These are phyloP conservation scores for Cladosporium sp. DNA, from an alignment of 2,329 filamentous ascomycete genomes.

Conservation along the genomic window DNA sequence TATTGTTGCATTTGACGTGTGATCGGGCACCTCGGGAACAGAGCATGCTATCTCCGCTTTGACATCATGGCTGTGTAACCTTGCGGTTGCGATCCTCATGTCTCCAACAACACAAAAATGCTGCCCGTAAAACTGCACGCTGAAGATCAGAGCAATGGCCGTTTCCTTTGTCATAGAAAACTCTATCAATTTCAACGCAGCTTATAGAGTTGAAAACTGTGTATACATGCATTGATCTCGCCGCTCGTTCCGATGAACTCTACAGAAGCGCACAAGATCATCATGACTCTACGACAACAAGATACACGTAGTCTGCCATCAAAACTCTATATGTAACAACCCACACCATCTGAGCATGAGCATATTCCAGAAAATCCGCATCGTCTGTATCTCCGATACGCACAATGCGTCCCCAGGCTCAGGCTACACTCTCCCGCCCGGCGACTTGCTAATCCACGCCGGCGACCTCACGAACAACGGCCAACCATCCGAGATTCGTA, in stretches of 20 bases:
- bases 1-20: background rate
- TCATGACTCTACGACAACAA: background rate
- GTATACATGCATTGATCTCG: background rate
- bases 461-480: conserved; percentile 77
- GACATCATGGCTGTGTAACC: conserved; percentile 18
- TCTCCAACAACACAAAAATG: background rate
- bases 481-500: conserved; percentile 57
- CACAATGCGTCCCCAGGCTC: conserved; percentile 61
- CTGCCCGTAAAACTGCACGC: too few relatives aligned
- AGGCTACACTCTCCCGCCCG: conserved; percentile 63
- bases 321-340: too few relatives aligned
- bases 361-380: conserved; percentile 52
- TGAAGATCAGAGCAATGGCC: background rate
- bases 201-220: background rate
- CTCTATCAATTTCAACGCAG: background rate
- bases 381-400: conserved; percentile 77
- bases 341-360: background rate
- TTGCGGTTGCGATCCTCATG: background rate
- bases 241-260: background rate
- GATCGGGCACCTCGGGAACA: background rate
- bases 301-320: too few relatives aligned
- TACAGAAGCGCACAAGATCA: background rate
- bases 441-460: conserved; percentile 74
- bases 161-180: background rate
- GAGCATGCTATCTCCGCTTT: conserved; percentile 15